Conservation (phyloP, 2,329 filamentous ascomycete genomes). For the Colletotrichum cordylinicola region DNA sequence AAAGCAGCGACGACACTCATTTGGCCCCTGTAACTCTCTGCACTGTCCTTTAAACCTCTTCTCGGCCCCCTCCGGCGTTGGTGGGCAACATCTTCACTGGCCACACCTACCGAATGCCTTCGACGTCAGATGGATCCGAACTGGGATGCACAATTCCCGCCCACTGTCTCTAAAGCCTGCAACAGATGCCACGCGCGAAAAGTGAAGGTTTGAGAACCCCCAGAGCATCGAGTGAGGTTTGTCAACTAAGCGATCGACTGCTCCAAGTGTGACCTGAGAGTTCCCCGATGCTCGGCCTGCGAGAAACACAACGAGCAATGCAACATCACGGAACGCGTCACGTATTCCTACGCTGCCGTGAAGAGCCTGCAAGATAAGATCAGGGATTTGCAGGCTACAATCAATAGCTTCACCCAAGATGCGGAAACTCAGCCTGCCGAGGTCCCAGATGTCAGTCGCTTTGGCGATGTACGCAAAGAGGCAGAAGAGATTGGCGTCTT, state of each 20-base stretch:
- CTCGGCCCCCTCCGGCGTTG: background rate
- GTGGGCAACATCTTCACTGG: background rate
- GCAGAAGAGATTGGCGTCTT: slow-evolving; percentile 29
- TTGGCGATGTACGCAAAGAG: slow-evolving; percentile 22
- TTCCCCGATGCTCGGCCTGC: slow-evolving; percentile 27
- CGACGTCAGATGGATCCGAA: slow-evolving; percentile 1
- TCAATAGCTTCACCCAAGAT: background rate
- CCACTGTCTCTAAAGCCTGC: slow-evolving; percentile 19
- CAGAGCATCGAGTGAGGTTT: background rate
- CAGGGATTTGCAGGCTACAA: slow-evolving; percentile 1
- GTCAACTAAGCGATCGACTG: background rate
- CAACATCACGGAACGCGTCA: slow-evolving; percentile 25
- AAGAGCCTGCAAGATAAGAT: slow-evolving; percentile 12
- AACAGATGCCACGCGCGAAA: slow-evolving; percentile 23
- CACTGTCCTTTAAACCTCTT: background rate
- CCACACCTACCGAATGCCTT: background rate
- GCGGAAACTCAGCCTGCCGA: background rate
- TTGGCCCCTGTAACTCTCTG: background rate
- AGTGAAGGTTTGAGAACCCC: slow-evolving; percentile 26
- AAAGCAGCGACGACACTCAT: background rate
- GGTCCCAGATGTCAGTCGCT: background rate
- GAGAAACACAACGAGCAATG: slow-evolving; percentile 18
- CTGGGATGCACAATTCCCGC: slow-evolving; percentile 6
- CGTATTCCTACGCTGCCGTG: slow-evolving; percentile 20
- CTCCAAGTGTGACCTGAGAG: slow-evolving; percentile 29